These are phyloP conservation scores for Phytophthora quininea DNA, from an alignment of 352 stramenopile genomes.

Conservation along the genomic window DNA sequence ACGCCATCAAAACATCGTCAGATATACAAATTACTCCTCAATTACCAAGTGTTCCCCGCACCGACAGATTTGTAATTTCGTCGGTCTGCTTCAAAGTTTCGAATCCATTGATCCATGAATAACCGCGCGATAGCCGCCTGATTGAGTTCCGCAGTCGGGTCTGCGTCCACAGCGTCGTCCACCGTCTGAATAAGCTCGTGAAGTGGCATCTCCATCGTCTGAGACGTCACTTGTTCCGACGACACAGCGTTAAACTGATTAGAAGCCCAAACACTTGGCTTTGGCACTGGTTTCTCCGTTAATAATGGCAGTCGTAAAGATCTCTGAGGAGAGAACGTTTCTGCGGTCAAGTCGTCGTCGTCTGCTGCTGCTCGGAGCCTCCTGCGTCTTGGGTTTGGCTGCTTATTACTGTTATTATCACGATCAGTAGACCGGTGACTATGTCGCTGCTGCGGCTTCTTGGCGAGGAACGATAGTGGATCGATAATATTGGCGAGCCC, in stretches of 20 bases:
- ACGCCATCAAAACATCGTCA: not conserved
- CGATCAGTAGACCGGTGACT: not conserved
- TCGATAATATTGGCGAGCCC: constrained; percentile 40
- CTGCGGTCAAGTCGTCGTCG: constrained; percentile 5
- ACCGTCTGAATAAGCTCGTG: constrained; percentile 62
- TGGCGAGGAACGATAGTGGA: constrained; percentile 33
- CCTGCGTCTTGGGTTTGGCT: constrained; percentile 17
- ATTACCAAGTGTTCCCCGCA: constrained; percentile 12
- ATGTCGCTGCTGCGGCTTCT: constrained; percentile 23
- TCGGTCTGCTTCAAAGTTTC: constrained; percentile 57
- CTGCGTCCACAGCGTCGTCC: constrained; percentile 56
- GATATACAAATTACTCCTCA: not conserved
- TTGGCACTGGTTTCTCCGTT: constrained; percentile 1
- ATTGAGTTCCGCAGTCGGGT: constrained; percentile 58
- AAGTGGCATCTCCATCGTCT: constrained; percentile 33
- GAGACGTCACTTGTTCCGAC: not conserved
- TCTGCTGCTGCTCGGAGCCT: constrained; percentile 5
- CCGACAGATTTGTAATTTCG: constrained; percentile 69
- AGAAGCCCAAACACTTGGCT: not conserved
- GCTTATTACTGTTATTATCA: constrained; percentile 4
- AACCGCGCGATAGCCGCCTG: constrained; percentile 57
- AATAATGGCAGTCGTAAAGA: constrained; percentile 35
- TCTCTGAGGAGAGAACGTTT: constrained; percentile 49
- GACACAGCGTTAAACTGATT: constrained; percentile 12
- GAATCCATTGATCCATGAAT: constrained; percentile 71